Evolutionary conservation across 1,284 basidiomycete species (phyloP), one percentile per base, ranked within the genome.

Genomic region (Rhizopogon parksii): DNA sequence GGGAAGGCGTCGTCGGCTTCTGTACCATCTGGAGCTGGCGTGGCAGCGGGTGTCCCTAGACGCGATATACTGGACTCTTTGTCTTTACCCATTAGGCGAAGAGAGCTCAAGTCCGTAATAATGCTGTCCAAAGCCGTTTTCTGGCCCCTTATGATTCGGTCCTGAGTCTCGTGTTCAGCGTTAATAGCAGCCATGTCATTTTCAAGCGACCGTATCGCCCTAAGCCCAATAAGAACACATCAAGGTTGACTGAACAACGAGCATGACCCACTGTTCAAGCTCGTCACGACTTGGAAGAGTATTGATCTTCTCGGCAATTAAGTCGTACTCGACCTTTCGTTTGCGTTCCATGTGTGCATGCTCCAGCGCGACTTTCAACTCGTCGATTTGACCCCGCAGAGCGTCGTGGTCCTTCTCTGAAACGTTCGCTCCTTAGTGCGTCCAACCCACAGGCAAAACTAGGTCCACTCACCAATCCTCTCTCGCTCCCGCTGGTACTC

Each of bases 261-360:
- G n/a, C 9, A 49, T 27, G 34, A 75, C 78, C 61, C 59, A 88
- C 88, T 73, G 74, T 58, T 85, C 80, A 14, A 90, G 72, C 58
- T 91, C 88, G 12, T 82, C 80, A 50, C 88, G 73, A 56, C 73
- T 82, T 1, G 88, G 86, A 3, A 90, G 68, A n/a, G 78, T 77
- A 59, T 89, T 88, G 42, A 90, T 80, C 64, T 83, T 88, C 69
- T 91, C 88, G 3, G 88, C 78, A 43, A 91, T 78, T 42, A 78
- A 70, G 68, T 91, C 88, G 62, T 91, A 91, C 60, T 91, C 88
- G 58, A 90, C 87, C 70, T 88, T 91, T 52, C 82, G 77, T 53
- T 74, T 74, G 40, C 88, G 78, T 50, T 82, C 71, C 59, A 85
- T 70, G 60, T 91, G 88, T 5, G 85, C 88, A 55, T 88, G 80